Evolutionary conservation across 2,329 filamentous ascomycete species (phyloP).

Genomic region (Paraconiothyrium brasiliense): DNA sequence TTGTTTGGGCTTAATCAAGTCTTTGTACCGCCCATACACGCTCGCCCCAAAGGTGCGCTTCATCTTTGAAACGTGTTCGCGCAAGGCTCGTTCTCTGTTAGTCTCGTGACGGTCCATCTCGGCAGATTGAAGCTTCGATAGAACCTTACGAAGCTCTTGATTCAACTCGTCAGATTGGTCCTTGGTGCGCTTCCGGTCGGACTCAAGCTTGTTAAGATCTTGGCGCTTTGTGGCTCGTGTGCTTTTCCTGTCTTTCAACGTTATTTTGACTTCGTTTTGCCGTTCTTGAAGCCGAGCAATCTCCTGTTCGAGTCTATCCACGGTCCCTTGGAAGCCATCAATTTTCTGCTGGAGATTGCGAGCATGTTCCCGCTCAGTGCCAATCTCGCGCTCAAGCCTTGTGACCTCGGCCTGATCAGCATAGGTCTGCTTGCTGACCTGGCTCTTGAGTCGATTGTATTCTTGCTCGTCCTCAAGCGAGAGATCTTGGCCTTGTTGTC

Average conservation of each 20-base stretch:
- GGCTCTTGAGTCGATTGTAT: conserved; percentile 83
- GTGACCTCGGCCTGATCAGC: conserved; percentile 84
- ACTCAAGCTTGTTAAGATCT: conserved; percentile 73
- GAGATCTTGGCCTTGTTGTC: conserved; percentile 85
- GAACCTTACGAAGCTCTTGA: conserved; percentile 85
- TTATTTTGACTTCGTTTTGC: conserved; percentile 68
- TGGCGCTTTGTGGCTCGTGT: conserved; percentile 92
- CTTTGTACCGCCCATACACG: conserved; percentile 84
- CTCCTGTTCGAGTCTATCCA: conserved; percentile 78
- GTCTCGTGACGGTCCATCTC: conserved; percentile 87
- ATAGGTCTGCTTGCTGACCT: conserved; percentile 84
- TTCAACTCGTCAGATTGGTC: conserved; percentile 89
- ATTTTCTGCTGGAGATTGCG: conserved; percentile 90
- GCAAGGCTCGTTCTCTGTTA: conserved; percentile 80
- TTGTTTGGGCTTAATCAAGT: conserved; percentile 94
- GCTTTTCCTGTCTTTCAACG: conserved; percentile 72
- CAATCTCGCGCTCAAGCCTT: conserved; percentile 86
- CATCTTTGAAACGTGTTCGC: conserved; percentile 84
- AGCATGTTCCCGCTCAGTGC: conserved; percentile 89
- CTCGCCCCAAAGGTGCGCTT: conserved; percentile 87
- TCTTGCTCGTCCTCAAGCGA: conserved; percentile 88
- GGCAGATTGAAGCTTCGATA: conserved; percentile 83
- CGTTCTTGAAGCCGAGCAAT: conserved; percentile 74
- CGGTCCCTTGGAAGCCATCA: conserved; percentile 76
- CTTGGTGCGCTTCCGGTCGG: conserved; percentile 62